Evolutionary conservation across 116 monocot species (phyloP).

Genomic region (Zostera marina): DNA sequence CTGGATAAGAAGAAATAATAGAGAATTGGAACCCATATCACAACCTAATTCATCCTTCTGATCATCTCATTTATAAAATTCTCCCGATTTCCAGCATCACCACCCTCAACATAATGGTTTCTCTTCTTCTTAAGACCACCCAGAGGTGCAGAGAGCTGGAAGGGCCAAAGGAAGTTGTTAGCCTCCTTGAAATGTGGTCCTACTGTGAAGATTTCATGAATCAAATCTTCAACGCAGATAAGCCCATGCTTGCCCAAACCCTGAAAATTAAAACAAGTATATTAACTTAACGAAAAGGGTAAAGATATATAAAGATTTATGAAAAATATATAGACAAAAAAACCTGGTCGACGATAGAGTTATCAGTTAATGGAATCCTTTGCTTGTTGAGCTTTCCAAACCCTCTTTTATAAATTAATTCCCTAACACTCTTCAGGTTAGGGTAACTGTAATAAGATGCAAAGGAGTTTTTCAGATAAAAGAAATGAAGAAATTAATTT

Average conservation of each 20-base stretch:
- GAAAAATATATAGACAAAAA: background rate
- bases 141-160: slow-evolving; percentile 83
- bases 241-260: slow-evolving; percentile 57
- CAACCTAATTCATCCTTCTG: slow-evolving; percentile 70
- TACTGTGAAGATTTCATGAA: slow-evolving; percentile 84
- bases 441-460: slow-evolving; percentile 35
- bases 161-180: slow-evolving; percentile 94
- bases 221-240: slow-evolving; percentile 72
- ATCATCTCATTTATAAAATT: slow-evolving; percentile 87
- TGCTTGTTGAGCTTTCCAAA: slow-evolving; percentile 88
- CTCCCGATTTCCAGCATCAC: slow-evolving; percentile 90
- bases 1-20: too few species aligned
- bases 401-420: slow-evolving; percentile 89
- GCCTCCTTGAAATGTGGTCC: slow-evolving; percentile 92
- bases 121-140: slow-evolving; percentile 97
- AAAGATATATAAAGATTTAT: background rate
- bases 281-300: background rate
- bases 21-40: background rate
- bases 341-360: slow-evolving; percentile 76
- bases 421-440: slow-evolving; percentile 75
- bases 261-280: slow-evolving; percentile 11
- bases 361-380: slow-evolving; percentile 62
- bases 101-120: slow-evolving; percentile 96
- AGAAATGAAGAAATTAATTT: background rate
- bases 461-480: background rate